Evolutionary conservation across 2,329 filamentous ascomycete species (phyloP), one percentile per base, ranked within the genome.

Genomic region (Verticillium dahliae): DNA sequence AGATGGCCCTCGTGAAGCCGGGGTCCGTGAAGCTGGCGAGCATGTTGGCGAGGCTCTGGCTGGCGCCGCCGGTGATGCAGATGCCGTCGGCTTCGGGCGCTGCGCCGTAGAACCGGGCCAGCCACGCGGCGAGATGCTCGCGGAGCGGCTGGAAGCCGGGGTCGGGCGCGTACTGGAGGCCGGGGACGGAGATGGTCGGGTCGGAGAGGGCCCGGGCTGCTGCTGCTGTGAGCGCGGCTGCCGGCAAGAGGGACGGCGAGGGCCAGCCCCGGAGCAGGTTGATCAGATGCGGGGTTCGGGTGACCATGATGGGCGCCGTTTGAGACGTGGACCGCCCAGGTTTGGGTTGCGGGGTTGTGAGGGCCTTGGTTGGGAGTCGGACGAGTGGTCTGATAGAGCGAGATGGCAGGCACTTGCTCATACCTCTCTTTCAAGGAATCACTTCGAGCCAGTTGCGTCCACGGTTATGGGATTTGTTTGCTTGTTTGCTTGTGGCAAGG

Each of bases 21-120:
- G 91, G 90, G 72, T 97, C 93, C 0, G 91, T 90, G 70, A 90
- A 97, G 35, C 90, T 90, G 72, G 90, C 85, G 58, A 97, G 76
- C 4, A 96, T 77, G 69, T 86, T 90, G 0, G 90, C 91, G 2
- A 96, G 73, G 70, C 88, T 92, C 79, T 96, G 92, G 66, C 87
- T 91, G 3, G 93, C 93, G 15, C 93, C 93, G 55, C 92, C 92
- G 0, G 90, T 91, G 71, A 97, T 88, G 70, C 88, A 90, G 60
- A 97, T 88, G 37, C 91, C 82, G 2, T 85, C 80, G 4, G 81
- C 69, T 14, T 80, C 79, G 38, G 52, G 15, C 27, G 55, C 61
- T 10, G 74, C 69, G 58, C 71, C 65, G 70, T 91, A 94, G 68
- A 88, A 88, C 0, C 70, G 67, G 1, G 80, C 82, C 50, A 97